Percentiles rank a stretch among this genome's conserved stretches.
phyloP scores from a whole-genome alignment of 257 asterid species.

The Solanum virginianum region DNA sequence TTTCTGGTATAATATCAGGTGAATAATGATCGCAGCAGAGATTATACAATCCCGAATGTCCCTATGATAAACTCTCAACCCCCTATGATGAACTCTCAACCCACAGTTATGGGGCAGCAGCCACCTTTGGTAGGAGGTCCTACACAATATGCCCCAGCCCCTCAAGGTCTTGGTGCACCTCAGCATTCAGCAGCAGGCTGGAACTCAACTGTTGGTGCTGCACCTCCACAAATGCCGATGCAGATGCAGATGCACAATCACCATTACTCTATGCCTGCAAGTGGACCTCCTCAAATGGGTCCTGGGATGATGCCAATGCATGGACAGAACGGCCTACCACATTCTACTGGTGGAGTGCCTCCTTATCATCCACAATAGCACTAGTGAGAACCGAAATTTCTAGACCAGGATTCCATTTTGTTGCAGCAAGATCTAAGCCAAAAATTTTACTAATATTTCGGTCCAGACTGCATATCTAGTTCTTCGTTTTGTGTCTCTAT shows the following conservation, averaged over 20 bases:
- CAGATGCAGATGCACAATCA: constrained; percentile 69
- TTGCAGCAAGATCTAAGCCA: background rate
- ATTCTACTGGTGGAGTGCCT: constrained; percentile 38
- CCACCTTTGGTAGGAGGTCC: constrained; percentile 49
- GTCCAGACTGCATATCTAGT: background rate
- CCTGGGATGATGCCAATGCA: constrained; percentile 39
- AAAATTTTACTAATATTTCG: background rate
- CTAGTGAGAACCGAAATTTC: background rate
- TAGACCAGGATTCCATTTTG: background rate
- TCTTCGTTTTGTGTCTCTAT: background rate
- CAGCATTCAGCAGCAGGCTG: constrained; percentile 59
- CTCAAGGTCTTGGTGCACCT: constrained; percentile 27
- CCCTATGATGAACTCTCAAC: constrained; percentile 49
- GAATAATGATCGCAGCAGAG: constrained; percentile 87
- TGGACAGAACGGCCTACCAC: constrained; percentile 48
- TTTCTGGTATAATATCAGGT: constrained; percentile 33
- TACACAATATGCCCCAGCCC: constrained; percentile 42
- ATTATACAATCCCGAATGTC: constrained; percentile 54
- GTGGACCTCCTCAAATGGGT: constrained; percentile 32
- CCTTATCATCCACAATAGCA: constrained; percentile 56
- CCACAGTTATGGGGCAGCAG: constrained; percentile 62
- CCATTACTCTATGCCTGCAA: constrained; percentile 47
- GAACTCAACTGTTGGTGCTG: constrained; percentile 32
- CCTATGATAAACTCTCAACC: constrained; percentile 52
- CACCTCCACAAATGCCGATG: constrained; percentile 42